phyloP scores from a whole-genome alignment of 2,329 filamentous ascomycete species.

The Proliferodiscus dingleyae region DNA sequence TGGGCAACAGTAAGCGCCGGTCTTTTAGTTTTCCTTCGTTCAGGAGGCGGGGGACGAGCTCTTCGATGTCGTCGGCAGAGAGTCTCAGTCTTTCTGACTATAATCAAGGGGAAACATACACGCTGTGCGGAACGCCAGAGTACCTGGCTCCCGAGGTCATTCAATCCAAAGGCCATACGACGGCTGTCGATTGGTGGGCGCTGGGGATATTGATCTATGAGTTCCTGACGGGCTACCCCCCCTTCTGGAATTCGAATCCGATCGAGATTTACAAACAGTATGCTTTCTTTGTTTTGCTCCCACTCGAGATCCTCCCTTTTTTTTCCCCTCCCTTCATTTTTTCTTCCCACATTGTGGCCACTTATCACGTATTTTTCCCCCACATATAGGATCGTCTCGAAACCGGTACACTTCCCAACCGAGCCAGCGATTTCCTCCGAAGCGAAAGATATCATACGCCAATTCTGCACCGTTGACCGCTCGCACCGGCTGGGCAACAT shows the following conservation, averaged over 20 bases:
- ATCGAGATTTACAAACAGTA: conserved; percentile 82
- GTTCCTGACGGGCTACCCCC: conserved; percentile 78
- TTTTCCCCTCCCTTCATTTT: too few relatives aligned
- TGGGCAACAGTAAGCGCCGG: conserved; percentile 50
- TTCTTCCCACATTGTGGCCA: too few relatives aligned
- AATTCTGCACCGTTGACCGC: conserved; percentile 73
- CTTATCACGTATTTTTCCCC: conserved; percentile 13
- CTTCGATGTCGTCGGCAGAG: not conserved
- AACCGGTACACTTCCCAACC: conserved; percentile 36
- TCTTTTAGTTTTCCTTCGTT: conserved; percentile 1
- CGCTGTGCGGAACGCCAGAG: conserved; percentile 77
- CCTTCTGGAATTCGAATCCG: conserved; percentile 82
- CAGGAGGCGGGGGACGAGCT: not conserved
- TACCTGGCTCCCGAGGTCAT: conserved; percentile 83
- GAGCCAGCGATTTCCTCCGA: conserved; percentile 59
- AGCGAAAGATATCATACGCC: conserved; percentile 70
- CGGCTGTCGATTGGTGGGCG: conserved; percentile 84
- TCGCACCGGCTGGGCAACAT: conserved; percentile 75
- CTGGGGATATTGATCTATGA: conserved; percentile 80
- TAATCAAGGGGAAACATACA: conserved; percentile 65
- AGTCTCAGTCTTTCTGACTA: conserved; percentile 7
- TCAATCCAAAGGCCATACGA: conserved; percentile 71
- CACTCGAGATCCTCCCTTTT: too few relatives aligned
- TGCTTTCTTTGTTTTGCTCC: conserved; percentile 31
- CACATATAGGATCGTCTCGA: conserved; percentile 43